Evolutionary conservation across 106 monocot species (phyloP), one percentile per base, ranked within the genome.

Genomic region (Dioscorea dumetorum): DNA sequence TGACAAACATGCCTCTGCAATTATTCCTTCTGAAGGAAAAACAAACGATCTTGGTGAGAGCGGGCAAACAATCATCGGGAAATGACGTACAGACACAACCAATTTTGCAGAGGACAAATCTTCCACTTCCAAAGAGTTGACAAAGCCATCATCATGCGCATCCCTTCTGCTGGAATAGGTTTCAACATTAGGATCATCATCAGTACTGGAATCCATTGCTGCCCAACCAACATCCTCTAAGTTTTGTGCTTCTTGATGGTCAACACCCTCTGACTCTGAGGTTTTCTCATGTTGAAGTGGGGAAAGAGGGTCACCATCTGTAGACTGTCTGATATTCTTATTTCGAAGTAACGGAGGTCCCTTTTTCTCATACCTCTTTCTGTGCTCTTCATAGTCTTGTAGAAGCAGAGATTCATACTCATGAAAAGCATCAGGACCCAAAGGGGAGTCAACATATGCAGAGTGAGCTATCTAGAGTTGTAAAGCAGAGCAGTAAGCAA

Each of bases 361-460:
- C 17, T 60, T 71, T 19, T 61, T 77, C 50, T 70, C 63, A 33
- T 18, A 59, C 35, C 76, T 86, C 58, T 70, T 89, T 11, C 80
- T 0, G 50, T 90, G 76, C 62, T 99, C 99, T 81, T 99, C 93
- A 74, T 87, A 87, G 65, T 99, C 99, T 83, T 85, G 90, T 57
- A 83, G 34, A 71, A 99, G 91, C 56, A 99, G 79, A 51, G 93
- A 78, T 66, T 87, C 81, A 68, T 99, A 99, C 73, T 99, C 99
- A 63, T 54, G 90, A 77, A 87, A 99, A 66, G 99, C 99, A 85
- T 99, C 99, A 28, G 93, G 90, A 22, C 99, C 99, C 57, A 99
- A 74, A 51, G 99, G 99, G 53, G 90, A 99, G 77, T 90, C 89
- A 79, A 80, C 68, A 80, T 77, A 83, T 48, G 90, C 77, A 61